Base-by-base conservation (phyloP, 768 basidiomycete species). In the Leccinum aurantiacum region DNA sequence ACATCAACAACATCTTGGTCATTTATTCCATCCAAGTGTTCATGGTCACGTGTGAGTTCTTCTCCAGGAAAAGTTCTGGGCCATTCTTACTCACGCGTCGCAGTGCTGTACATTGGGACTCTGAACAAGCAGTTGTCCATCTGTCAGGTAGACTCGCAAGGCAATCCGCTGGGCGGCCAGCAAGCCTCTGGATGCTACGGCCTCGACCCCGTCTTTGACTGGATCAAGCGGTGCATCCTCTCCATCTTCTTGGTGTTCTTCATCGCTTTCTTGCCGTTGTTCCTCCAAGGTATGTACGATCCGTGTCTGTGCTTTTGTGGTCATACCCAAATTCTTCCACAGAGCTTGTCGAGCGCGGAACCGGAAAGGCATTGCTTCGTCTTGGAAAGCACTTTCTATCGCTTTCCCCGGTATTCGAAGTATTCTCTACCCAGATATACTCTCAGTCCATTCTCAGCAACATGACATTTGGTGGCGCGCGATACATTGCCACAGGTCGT, bases 231-330 rank as follows among this genome's bases (percentile, higher is more conserved):
- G 58, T 97, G 92, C 74, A 93, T 99, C 71, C 77, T 95, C 64
- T 96, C 95, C 57, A 98, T 99, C 68, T 98, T 98, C 84, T 83
- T 99, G 80, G 96, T 99, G 64, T 98, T 99, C 83, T 89, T 95
- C 81, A 94, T 98, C 66, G 93, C 95, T 41, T 98, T 98, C 82
- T 81, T 98, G 73, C 95, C 95, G 4, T 79, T 98, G 60, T 98
- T 97, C 82, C 80, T 98, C 65, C 93, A 95, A 88, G 94, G 93
- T 94, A 68, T 48, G 82, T 54, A 22, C 41, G 47, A 19, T 14
- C 15, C 53, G 47, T 25, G 47, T n/a, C 5, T 6, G 17, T 38
- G 7, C 38, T 37, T n/a, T 50, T 38, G 38, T 44, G 37, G 50
- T 58, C 60, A 33, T 67, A 11, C 35, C 51, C 6, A 53, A 10